Evolutionary conservation across 1,284 basidiomycete species (phyloP).

Genomic region (Pterulicium gracile): DNA sequence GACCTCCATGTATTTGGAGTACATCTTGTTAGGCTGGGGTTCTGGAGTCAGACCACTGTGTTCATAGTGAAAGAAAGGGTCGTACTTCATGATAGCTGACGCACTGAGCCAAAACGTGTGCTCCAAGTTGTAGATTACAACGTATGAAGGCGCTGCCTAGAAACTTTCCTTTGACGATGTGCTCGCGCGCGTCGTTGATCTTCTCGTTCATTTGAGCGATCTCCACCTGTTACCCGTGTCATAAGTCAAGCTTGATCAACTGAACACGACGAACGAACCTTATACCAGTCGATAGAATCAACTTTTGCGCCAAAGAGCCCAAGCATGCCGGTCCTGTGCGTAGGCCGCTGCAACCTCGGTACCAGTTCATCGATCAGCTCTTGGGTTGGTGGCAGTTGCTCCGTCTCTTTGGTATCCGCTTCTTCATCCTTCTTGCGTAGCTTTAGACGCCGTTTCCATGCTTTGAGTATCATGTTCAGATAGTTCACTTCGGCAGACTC

Average conservation of each 20-base stretch:
- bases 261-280: slow-evolving; percentile 19
- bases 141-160: slow-evolving; percentile 65
- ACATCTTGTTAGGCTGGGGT: slow-evolving; percentile 42
- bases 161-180: slow-evolving; percentile 41
- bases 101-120: slow-evolving; percentile 58
- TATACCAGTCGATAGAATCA: slow-evolving; percentile 67
- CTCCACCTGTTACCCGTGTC: slow-evolving; percentile 25
- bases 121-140: slow-evolving; percentile 72
- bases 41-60: no score
- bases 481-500: slow-evolving; percentile 54
- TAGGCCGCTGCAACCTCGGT: slow-evolving; percentile 43
- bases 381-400: slow-evolving; percentile 13
- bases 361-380: slow-evolving; percentile 42
- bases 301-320: slow-evolving; percentile 60
- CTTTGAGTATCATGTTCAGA: slow-evolving; percentile 39
- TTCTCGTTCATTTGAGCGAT: slow-evolving; percentile 36
- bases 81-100: slow-evolving; percentile 42
- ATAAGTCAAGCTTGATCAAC: slow-evolving; percentile 3
- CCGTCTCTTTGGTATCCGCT: slow-evolving; percentile 17
- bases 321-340: slow-evolving; percentile 43
- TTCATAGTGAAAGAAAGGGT: no score
- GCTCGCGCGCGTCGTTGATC: slow-evolving; percentile 32
- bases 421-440: slow-evolving; percentile 18
- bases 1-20: slow-evolving; percentile 55
- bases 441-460: slow-evolving; percentile 23